These are phyloP conservation scores for Xylaria intraflava DNA, from an alignment of 495 filamentous ascomycete genomes.

Conservation along the genomic window DNA sequence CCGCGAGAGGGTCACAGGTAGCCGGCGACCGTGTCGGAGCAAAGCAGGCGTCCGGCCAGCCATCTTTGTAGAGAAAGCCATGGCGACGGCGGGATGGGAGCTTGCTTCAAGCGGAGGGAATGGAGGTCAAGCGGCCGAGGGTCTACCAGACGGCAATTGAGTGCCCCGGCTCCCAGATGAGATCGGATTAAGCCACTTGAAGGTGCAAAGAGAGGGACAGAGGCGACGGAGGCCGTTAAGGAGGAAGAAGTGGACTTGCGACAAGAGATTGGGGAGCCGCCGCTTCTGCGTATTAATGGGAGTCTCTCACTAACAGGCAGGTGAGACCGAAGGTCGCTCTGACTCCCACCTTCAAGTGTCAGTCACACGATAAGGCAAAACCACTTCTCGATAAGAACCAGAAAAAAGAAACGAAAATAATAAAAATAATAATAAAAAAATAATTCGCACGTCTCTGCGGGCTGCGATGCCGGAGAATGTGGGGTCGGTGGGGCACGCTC, in stretches of 20 bases:
- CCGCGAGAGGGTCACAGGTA: slow-evolving; percentile 32
- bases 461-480: slow-evolving; percentile 10
- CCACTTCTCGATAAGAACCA: not conserved
- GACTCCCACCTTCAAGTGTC: not conserved
- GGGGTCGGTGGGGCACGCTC: not conserved
- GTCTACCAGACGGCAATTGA: slow-evolving; percentile 10
- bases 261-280: not conserved
- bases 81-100: slow-evolving; percentile 1
- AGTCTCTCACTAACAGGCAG: slow-evolving; percentile 2
- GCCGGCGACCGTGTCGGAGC: slow-evolving; percentile 42
- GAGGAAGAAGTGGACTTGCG: not conserved
- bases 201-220: not conserved
- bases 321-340: slow-evolving; percentile 2
- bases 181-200: slow-evolving; percentile 8
- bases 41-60: slow-evolving; percentile 44
- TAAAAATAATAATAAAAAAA: slow-evolving; percentile 6
- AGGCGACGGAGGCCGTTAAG: not conserved
- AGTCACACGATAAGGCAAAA: not conserved
- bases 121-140: not conserved
- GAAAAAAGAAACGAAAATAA: not conserved
- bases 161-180: slow-evolving; percentile 12
- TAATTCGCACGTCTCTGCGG: not conserved
- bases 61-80: slow-evolving; percentile 32
- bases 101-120: not conserved
- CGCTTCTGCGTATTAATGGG: not conserved